A percentile compares a stretch with the other conserved stretches of the same genome.
These are phyloP conservation scores for Exophiala sp. DNA, from an alignment of 2,329 filamentous ascomycete genomes.

Conservation along the genomic window DNA sequence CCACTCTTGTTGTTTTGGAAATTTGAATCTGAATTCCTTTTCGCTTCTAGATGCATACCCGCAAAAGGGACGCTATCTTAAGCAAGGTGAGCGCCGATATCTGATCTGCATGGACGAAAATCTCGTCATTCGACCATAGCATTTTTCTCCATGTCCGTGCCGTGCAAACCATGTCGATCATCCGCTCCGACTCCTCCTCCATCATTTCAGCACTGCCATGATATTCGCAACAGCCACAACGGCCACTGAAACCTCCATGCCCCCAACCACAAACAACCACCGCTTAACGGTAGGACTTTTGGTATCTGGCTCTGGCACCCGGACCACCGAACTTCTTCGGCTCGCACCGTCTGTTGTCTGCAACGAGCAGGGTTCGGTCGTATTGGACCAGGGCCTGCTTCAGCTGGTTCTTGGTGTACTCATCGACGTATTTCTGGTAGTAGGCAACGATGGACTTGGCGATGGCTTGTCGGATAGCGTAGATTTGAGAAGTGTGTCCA, in stretches of 20 bases:
- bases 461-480: slow-evolving; percentile 98
- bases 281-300: slow-evolving; percentile 97
- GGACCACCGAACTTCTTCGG: slow-evolving; percentile 87
- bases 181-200: neutral
- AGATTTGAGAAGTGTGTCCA: slow-evolving; percentile 96
- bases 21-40: slow-evolving; percentile 8
- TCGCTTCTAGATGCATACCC: neutral
- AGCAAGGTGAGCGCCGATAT: slow-evolving; percentile 1
- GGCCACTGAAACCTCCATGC: neutral
- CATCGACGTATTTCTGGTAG: slow-evolving; percentile 99
- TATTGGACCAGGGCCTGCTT: slow-evolving; percentile 96
- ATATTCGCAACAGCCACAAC: slow-evolving; percentile 8
- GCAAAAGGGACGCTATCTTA: neutral
- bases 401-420: slow-evolving; percentile 99
- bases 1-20: slow-evolving; percentile 1
- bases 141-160: slow-evolving; percentile 2
- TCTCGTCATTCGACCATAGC: slow-evolving; percentile 5
- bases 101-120: slow-evolving; percentile 2
- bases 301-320: slow-evolving; percentile 92
- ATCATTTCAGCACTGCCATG: neutral
- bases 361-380: slow-evolving; percentile 94
- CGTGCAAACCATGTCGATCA: neutral
- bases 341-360: slow-evolving; percentile 98
- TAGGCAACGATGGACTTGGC: slow-evolving; percentile 95
- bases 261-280: neutral